Evolutionary conservation across 768 basidiomycete species (phyloP).

Genomic region (Holtermannia corniformis): DNA sequence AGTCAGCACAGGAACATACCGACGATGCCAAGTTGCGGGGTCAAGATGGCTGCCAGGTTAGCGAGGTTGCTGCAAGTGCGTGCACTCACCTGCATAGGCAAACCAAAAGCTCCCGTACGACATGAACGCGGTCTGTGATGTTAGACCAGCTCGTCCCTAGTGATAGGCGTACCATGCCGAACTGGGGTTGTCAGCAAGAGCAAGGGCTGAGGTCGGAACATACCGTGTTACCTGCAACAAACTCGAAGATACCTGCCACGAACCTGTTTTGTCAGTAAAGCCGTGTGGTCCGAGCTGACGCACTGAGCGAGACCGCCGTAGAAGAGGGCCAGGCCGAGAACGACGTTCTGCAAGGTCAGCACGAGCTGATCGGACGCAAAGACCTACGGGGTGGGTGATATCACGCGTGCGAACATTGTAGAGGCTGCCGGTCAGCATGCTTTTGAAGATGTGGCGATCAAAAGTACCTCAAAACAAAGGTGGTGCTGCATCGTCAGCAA

Average conservation of each 20-base stretch:
- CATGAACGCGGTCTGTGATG: slow-evolving; percentile 27
- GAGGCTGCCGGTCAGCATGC: slow-evolving; percentile 4
- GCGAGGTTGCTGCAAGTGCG: background rate
- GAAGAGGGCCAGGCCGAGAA: slow-evolving; percentile 68
- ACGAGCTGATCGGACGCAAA: background rate
- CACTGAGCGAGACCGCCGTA: slow-evolving; percentile 76
- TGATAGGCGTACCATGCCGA: too few relatives aligned
- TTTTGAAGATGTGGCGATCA: too few relatives aligned
- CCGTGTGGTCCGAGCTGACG: too few relatives aligned
- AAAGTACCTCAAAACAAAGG: slow-evolving; percentile 32
- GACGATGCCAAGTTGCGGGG: background rate
- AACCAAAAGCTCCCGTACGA: slow-evolving; percentile 42
- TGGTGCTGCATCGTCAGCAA: slow-evolving; percentile 30
- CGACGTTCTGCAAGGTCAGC: slow-evolving; percentile 17
- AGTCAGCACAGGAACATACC: background rate
- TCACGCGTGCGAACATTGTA: slow-evolving; percentile 35
- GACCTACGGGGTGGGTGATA: slow-evolving; percentile 14
- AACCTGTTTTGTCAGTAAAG: too few relatives aligned
- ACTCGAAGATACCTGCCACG: slow-evolving; percentile 64
- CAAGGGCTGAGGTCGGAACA: too few relatives aligned
- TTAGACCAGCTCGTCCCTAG: too few relatives aligned
- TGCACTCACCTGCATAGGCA: slow-evolving; percentile 22
- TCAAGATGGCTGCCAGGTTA: background rate
- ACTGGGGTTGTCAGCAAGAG: too few relatives aligned
- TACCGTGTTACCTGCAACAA: slow-evolving; percentile 44